Conservation (phyloP, 2,329 filamentous ascomycete species). For the Aspergillus sp. region DNA sequence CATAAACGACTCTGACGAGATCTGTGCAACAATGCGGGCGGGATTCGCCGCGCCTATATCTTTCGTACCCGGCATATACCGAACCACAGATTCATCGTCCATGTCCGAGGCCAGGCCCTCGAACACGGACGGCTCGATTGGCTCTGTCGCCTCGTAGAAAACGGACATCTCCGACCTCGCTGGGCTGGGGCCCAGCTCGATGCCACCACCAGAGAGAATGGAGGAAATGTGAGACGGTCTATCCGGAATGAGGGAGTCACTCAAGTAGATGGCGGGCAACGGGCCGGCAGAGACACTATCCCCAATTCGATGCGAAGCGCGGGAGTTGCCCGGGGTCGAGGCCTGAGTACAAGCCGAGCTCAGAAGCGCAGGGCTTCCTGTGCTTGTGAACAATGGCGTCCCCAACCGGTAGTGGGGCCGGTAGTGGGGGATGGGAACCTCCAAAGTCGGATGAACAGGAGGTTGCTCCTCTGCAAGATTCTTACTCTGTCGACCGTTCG, state of each 20-base stretch:
- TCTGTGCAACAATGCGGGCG: slow-evolving; percentile 84
- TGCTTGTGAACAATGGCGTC: slow-evolving; percentile 67
- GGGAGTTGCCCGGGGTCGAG: slow-evolving; percentile 60
- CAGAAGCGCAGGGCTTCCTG: slow-evolving; percentile 67
- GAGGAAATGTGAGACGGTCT: slow-evolving; percentile 30
- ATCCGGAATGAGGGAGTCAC: slow-evolving; percentile 17
- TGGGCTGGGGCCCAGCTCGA: slow-evolving; percentile 24
- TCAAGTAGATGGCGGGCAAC: slow-evolving; percentile 17
- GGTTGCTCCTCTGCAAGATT: slow-evolving; percentile 45
- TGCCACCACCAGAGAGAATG: slow-evolving; percentile 28
- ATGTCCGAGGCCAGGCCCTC: slow-evolving; percentile 73
- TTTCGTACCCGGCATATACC: slow-evolving; percentile 62
- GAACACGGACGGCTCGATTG: slow-evolving; percentile 60
- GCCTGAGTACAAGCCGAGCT: slow-evolving; percentile 66
- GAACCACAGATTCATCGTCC: slow-evolving; percentile 72
- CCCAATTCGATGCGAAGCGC: slow-evolving; percentile 52
- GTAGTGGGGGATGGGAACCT: slow-evolving; percentile 75
- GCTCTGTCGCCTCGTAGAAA: slow-evolving; percentile 50
- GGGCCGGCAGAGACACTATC: slow-evolving; percentile 19
- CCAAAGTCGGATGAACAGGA: slow-evolving; percentile 48
- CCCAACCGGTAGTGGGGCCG: slow-evolving; percentile 77
- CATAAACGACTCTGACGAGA: slow-evolving; percentile 89
- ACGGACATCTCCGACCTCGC: slow-evolving; percentile 31
- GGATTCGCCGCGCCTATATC: slow-evolving; percentile 85
- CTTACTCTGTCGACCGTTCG: slow-evolving; percentile 56